Base-by-base conservation (phyloP, 2,329 filamentous ascomycete genomes). In the Fusarium phyllophilum region DNA sequence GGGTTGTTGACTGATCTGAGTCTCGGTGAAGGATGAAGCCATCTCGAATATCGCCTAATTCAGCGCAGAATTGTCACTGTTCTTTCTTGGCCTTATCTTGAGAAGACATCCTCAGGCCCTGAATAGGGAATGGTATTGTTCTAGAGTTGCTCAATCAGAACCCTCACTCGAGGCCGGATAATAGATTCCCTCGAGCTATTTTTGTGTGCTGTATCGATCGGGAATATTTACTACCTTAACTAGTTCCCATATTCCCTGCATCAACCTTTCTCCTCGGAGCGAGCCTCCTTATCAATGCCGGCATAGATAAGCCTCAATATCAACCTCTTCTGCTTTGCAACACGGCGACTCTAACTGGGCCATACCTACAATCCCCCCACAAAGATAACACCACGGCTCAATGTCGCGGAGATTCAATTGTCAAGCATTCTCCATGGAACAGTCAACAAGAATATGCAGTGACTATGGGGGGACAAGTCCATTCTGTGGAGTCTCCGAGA, bases 241-340 rank as follows among this genome's bases (percentile, higher is more conserved):
- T 48, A 67, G 62, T 36, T 49, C 31, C 48, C 45, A 51, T 74
- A 49, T 60, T 56, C 44, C 48, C 57, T 69, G 63, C 39, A 57
- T 48, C 13, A 41, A 31, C 42, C 49, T 68, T 70, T 75, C 67
- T 75, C 73, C 73, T 75, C 73, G 73, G 72, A 75, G 60, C 34
- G 48, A 62, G 34, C 39, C 26, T 52, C 38, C 63, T 75, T 73
- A 63, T 61, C 71, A 75, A 61, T 60, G 4, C 36, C 10, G 49
- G n/a, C 29, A 57, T 26, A 69, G 72, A 75, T 75, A 75, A 75
- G 72, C 57, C 70, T 49, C 60, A 70, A 51, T 48, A 31, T 60
- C 33, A 67, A 58, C 42, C 55, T 41, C 44, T 12, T 38, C 26
- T 45, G 26, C 49, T 68, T 71, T 73, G 42, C 65, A 74, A 70